These are phyloP conservation scores for Myxozyma kluyveri DNA, from an alignment of 805 yeast species.

Conservation along the genomic window DNA sequence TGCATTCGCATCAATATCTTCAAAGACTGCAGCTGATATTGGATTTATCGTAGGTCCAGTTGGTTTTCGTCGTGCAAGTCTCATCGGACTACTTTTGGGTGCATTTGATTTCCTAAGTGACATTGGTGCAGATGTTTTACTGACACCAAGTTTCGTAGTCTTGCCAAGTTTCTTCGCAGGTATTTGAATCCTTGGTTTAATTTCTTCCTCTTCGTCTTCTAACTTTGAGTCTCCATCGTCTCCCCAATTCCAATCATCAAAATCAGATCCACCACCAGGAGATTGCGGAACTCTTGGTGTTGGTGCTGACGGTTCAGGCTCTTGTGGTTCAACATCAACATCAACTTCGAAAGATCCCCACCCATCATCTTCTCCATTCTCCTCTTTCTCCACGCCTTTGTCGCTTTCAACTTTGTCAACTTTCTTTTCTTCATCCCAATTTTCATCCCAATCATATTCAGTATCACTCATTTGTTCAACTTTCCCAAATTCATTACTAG, in stretches of 20 bases:
- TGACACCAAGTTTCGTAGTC: background rate
- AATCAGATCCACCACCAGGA: conserved; percentile 6
- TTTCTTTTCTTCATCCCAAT: conserved; percentile 24
- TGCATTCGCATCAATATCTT: too few species aligned
- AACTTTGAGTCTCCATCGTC: conserved; percentile 14
- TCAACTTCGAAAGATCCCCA: conserved; percentile 30
- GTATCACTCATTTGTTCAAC: conserved; percentile 1
- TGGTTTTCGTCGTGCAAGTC: background rate
- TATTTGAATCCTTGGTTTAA: background rate
- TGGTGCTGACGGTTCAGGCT: background rate
- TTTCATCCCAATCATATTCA: conserved; percentile 27
- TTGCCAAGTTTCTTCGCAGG: background rate
- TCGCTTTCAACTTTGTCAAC: background rate
- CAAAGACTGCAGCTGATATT: too few species aligned
- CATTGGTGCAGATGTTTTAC: background rate
- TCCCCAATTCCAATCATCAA: conserved; percentile 30
- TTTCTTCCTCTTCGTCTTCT: background rate
- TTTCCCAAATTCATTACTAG: conserved; percentile 1
- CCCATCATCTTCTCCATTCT: conserved; percentile 18
- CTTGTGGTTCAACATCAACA: conserved; percentile 2
- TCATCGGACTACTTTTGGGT: background rate
- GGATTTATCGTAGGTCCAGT: background rate
- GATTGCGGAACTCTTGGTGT: background rate
- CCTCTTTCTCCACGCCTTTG: background rate
- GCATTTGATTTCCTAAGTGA: background rate